phyloP scores from a whole-genome alignment of 768 basidiomycete species.

The Lenzites betulinus region DNA sequence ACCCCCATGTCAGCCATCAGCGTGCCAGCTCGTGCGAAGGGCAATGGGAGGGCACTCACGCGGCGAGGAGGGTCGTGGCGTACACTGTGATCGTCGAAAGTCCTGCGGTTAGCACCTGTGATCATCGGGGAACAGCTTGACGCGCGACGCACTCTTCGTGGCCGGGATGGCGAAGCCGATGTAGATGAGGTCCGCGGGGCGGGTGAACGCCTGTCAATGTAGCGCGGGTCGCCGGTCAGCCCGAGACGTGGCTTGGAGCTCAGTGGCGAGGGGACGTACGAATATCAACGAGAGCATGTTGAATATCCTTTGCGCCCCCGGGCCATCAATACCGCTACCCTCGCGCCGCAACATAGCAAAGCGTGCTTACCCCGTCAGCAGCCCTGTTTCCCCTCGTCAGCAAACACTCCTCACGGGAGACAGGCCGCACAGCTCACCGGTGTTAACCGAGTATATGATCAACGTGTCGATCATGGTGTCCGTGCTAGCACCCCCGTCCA shows the following conservation, averaged over 20 bases:
- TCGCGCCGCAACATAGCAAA: background rate
- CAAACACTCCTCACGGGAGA: too few species aligned
- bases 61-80: background rate
- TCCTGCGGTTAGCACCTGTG: background rate
- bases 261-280: background rate
- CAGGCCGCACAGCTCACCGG: background rate
- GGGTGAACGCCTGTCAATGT: background rate
- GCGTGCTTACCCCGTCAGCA: background rate
- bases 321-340: background rate
- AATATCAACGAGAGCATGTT: background rate
- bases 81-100: background rate
- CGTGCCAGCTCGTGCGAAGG: too few species aligned
- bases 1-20: too few species aligned
- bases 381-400: background rate
- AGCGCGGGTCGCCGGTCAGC: too few species aligned
- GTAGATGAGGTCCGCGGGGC: background rate
- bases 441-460: background rate
- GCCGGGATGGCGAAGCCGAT: conserved; percentile 1
- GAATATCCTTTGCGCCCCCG: background rate
- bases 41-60: background rate
- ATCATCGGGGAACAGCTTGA: background rate
- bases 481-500: background rate
- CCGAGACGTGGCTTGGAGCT: too few species aligned
- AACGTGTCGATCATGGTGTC: background rate
- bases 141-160: background rate